Percentiles rank a stretch among this genome's conserved stretches.
phyloP scores from a whole-genome alignment of 2,329 filamentous ascomycete genomes.

The Alternaria alternata region DNA sequence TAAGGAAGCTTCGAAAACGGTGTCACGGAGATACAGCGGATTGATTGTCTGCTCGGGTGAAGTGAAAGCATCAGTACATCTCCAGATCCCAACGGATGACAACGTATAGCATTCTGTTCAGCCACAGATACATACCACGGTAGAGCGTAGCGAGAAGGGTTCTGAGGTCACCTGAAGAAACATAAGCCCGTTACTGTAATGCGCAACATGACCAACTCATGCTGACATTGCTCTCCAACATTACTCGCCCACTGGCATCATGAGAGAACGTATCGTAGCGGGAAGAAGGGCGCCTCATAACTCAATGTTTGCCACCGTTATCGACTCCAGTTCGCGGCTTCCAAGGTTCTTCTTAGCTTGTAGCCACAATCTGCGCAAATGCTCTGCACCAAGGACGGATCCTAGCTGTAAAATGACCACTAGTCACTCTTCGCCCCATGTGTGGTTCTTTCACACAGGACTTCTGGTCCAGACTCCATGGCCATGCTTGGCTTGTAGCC shows the following conservation, averaged over 20 bases:
- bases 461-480: not conserved
- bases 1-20: no score
- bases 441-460: not conserved
- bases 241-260: not conserved
- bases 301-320: not conserved
- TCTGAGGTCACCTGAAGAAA: not conserved
- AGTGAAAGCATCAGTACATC: no score
- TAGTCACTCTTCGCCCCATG: not conserved
- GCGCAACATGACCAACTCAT: not conserved
- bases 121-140: no score
- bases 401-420: not conserved
- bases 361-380: not conserved
- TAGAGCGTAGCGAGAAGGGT: not conserved
- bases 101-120: no score
- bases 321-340: not conserved
- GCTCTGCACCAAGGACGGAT: not conserved
- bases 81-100: no score
- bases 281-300: not conserved
- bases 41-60: no score
- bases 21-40: not conserved
- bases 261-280: not conserved
- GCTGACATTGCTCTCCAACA: not conserved
- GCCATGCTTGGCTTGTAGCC: constrained; percentile 4
- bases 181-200: not conserved
- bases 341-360: not conserved